Percentiles rank a stretch among this genome's conserved stretches.
Evolutionary conservation across 306 rosid genomes (phyloP).

Genomic region (Gastrolobium villosum): DNA sequence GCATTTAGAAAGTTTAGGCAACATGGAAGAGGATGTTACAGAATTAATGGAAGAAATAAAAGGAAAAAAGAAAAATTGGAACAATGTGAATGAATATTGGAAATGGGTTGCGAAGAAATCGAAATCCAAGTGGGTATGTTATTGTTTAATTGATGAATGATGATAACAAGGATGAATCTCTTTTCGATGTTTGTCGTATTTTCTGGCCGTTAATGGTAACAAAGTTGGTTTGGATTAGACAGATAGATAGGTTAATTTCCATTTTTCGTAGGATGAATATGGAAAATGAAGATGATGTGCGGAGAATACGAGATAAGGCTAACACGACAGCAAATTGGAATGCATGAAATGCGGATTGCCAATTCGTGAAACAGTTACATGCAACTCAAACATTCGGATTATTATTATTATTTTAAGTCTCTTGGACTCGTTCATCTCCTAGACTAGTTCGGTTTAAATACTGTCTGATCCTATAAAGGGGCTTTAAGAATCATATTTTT

Average conservation of each 20-base stretch:
- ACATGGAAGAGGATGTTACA: neutral
- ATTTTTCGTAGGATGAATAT: neutral
- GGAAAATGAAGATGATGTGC: neutral
- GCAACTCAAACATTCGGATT: slow-evolving; percentile 16
- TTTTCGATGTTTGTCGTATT: neutral
- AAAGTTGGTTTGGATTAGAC: neutral
- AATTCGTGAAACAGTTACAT: slow-evolving; percentile 16
- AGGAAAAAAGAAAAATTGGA: slow-evolving; percentile 26
- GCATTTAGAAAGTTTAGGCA: slow-evolving; percentile 50
- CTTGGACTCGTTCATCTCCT: no score
- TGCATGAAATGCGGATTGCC: slow-evolving; percentile 29
- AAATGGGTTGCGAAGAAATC: slow-evolving; percentile 16
- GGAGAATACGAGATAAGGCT: slow-evolving; percentile 4
- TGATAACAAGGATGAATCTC: neutral
- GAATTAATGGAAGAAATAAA: neutral
- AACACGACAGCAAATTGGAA: neutral
- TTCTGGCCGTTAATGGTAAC: neutral
- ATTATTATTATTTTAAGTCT: no score
- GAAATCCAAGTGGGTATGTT: slow-evolving; percentile 6
- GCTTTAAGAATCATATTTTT: no score
- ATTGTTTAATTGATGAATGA: neutral
- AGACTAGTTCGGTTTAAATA: no score
- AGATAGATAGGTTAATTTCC: neutral
- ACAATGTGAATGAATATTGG: neutral
- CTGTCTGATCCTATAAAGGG: no score